Conservation (phyloP, 306 rosid species). For the Glycine soja region DNA sequence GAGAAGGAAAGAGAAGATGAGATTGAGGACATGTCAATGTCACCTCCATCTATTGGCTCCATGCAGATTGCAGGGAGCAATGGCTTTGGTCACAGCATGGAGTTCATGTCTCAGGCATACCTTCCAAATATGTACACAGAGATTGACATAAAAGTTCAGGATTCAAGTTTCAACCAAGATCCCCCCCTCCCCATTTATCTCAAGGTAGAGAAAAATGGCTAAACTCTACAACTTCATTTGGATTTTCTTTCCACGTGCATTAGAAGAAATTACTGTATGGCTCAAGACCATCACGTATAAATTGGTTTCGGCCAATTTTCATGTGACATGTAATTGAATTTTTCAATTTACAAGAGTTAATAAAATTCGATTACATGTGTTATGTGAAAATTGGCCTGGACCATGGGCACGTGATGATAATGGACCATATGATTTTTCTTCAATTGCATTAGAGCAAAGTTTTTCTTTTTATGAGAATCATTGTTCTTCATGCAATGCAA, state of each 20-base stretch:
- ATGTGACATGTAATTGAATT: neutral
- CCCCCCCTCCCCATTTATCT: conserved; percentile 85
- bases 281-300: too few species aligned
- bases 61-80: conserved; percentile 80
- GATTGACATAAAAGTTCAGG: conserved; percentile 61
- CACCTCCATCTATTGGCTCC: conserved; percentile 72
- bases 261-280: neutral
- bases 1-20: conserved; percentile 76
- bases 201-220: conserved; percentile 61
- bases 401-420: neutral
- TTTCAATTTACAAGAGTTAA: neutral
- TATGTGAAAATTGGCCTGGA: neutral
- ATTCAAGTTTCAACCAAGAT: conserved; percentile 50
- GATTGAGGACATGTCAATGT: conserved; percentile 69
- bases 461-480: too few species aligned
- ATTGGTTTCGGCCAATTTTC: neutral
- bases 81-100: conserved; percentile 83
- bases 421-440: too few species aligned
- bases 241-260: too few species aligned
- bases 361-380: neutral
- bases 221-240: conserved; percentile 1
- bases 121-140: conserved; percentile 68
- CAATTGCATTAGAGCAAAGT: too few species aligned
- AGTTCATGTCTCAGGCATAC: conserved; percentile 81
- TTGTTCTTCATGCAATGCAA: too few species aligned